Conservation (phyloP, 2,329 filamentous ascomycete species). For the Pezicula radicicola region DNA sequence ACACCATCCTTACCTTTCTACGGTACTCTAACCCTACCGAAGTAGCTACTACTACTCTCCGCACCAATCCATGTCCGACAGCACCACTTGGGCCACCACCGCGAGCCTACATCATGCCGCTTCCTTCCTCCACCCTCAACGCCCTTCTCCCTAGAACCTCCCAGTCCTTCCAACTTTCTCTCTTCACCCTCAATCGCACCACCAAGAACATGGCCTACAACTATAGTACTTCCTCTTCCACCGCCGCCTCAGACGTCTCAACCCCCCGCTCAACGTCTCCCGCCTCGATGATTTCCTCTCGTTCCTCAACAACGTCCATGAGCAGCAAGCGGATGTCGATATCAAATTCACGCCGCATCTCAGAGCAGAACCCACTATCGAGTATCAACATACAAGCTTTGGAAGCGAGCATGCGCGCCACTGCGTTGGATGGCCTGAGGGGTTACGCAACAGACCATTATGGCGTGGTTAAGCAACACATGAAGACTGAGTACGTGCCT, state of each 20-base stretch:
- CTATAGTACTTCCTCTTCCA: constrained; percentile 1
- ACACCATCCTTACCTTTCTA: no score
- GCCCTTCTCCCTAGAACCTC: no score
- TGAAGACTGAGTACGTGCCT: constrained; percentile 50
- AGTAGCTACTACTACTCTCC: no score
- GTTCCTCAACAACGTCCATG: constrained; percentile 12
- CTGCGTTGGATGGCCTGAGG: constrained; percentile 56
- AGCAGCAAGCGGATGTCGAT: constrained; percentile 22
- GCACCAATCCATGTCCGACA: no score
- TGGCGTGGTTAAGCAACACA: constrained; percentile 50
- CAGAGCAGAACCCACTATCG: constrained; percentile 46
- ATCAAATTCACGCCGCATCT: constrained; percentile 18
- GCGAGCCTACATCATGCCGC: no score
- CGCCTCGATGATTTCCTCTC: constrained; percentile 2
- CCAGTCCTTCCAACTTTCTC: background rate
- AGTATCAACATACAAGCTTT: constrained; percentile 54
- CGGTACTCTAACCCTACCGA: no score
- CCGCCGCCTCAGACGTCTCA: background rate
- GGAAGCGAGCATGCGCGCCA: constrained; percentile 58
- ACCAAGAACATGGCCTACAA: background rate
- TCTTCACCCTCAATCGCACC: background rate
- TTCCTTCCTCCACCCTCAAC: no score
- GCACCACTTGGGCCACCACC: no score
- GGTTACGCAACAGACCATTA: constrained; percentile 58
- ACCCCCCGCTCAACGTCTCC: constrained; percentile 7